These are phyloP conservation scores for Fusarium abutilonis DNA, from an alignment of 2,329 filamentous ascomycete species.

Conservation along the genomic window DNA sequence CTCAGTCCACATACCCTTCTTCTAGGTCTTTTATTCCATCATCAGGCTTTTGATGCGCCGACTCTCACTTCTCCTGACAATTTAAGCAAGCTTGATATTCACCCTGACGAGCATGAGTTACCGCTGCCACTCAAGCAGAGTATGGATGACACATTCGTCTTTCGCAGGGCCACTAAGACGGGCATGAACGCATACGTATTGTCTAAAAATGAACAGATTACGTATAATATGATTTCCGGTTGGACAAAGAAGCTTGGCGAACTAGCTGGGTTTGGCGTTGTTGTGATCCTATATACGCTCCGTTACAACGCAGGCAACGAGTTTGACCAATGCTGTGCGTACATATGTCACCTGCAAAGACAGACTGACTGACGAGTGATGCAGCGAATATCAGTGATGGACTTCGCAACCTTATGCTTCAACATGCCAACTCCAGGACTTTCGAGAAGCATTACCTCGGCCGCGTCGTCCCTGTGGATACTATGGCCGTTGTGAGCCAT, in stretches of 20 bases:
- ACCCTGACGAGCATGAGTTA: conserved; percentile 38
- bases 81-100: conserved; percentile 43
- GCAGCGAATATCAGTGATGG: conserved; percentile 5
- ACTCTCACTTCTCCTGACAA: conserved; percentile 38
- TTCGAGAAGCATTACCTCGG: conserved; percentile 19
- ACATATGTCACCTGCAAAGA: no score
- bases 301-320: conserved; percentile 16
- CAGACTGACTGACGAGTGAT: not conserved
- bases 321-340: conserved; percentile 2
- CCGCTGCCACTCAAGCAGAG: conserved; percentile 1
- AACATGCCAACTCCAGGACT: conserved; percentile 2
- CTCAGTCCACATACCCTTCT: conserved; percentile 51
- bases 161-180: conserved; percentile 3
- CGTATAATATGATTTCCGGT: conserved; percentile 19
- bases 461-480: conserved; percentile 6
- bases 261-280: conserved; percentile 1
- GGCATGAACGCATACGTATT: conserved; percentile 19
- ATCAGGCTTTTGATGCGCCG: conserved; percentile 39
- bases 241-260: conserved; percentile 21
- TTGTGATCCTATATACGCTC: conserved; percentile 14
- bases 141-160: conserved; percentile 11
- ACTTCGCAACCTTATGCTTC: conserved; percentile 7
- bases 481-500: conserved; percentile 2
- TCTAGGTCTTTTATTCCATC: conserved; percentile 44
- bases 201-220: conserved; percentile 24